Conservation (phyloP, 768 basidiomycete species). For the Suillus brevipes region DNA sequence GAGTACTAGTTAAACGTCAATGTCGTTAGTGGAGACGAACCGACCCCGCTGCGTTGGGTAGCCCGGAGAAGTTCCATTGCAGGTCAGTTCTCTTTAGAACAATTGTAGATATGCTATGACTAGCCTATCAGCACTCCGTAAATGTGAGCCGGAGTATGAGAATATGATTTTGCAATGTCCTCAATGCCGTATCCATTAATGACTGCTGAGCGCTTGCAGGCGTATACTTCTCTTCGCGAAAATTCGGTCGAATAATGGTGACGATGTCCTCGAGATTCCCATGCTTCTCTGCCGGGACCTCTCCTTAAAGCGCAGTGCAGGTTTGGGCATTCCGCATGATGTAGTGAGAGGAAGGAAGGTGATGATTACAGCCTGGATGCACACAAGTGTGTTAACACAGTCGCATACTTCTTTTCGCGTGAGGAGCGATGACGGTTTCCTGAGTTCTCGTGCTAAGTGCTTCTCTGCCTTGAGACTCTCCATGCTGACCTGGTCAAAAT, state of each 20-base stretch:
- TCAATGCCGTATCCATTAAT: not conserved
- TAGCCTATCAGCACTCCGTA: not conserved
- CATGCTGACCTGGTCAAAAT: not conserved
- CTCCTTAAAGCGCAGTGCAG: not conserved
- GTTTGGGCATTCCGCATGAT: not conserved
- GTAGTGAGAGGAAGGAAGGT: not conserved
- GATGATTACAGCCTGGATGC: not conserved
- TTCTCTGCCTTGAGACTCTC: not conserved
- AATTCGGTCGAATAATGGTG: not conserved
- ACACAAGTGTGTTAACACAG: not conserved
- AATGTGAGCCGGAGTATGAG: not conserved
- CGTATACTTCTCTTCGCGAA: not conserved
- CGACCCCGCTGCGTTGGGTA: not conserved
- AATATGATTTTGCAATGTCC: not conserved
- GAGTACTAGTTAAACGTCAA: not conserved
- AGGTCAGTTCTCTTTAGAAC: not conserved
- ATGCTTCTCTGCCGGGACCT: not conserved
- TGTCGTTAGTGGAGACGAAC: not conserved
- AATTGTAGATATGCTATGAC: not conserved
- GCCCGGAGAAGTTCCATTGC: not conserved
- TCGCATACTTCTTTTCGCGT: not conserved
- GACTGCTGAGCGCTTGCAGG: not conserved
- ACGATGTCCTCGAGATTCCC: not conserved
- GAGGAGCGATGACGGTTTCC: not conserved
- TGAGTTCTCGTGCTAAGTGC: not conserved